Percentiles rank a stretch among this genome's conserved stretches.
Conservation (phyloP, 768 basidiomycete genomes). For the Lentinula lateritia region DNA sequence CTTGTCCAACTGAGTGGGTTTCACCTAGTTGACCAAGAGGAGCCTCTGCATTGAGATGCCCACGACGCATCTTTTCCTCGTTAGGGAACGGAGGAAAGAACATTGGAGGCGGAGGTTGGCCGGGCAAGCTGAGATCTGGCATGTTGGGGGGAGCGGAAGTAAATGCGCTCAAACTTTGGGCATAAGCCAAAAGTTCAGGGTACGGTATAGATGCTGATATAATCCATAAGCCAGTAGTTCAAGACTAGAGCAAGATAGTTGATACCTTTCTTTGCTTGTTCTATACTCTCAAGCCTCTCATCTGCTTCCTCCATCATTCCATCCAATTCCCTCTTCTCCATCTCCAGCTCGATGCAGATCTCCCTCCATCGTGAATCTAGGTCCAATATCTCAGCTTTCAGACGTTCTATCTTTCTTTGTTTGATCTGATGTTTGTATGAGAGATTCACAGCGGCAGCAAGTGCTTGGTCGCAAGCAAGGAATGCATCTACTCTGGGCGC, state of each 20-base stretch:
- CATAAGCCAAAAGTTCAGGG: constrained; percentile 78
- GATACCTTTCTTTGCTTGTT: constrained; percentile 66
- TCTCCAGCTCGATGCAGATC: constrained; percentile 59
- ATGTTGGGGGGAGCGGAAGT: constrained; percentile 87
- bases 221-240: background rate
- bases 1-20: constrained; percentile 73
- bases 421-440: constrained; percentile 71
- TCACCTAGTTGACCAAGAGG: constrained; percentile 76
- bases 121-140: constrained; percentile 66
- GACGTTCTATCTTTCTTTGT: constrained; percentile 65
- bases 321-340: constrained; percentile 65
- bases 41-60: constrained; percentile 73
- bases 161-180: constrained; percentile 79
- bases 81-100: constrained; percentile 92
- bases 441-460: constrained; percentile 61
- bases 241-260: background rate
- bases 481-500: constrained; percentile 57
- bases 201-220: constrained; percentile 69
- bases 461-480: constrained; percentile 52
- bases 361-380: constrained; percentile 65
- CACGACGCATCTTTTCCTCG: constrained; percentile 86
- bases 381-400: constrained; percentile 66
- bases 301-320: constrained; percentile 72
- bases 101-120: constrained; percentile 68
- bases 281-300: constrained; percentile 61